phyloP scores from a whole-genome alignment of 2,329 filamentous ascomycete genomes.

The Scedosporium boydii region DNA sequence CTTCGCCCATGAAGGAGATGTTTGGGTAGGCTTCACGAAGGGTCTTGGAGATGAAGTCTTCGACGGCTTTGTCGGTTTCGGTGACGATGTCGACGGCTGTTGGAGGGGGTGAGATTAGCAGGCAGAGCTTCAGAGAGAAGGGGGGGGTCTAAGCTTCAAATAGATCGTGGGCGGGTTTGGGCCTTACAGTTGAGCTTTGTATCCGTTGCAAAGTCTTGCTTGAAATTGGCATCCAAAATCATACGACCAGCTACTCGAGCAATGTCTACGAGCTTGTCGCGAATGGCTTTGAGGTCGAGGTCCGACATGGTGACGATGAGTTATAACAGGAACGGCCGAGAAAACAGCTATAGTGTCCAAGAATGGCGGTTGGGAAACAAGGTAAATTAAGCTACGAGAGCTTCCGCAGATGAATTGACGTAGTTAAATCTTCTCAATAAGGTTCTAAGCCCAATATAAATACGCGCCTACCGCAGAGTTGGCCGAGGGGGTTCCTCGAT shows the following conservation, averaged over 20 bases:
- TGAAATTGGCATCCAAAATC: conserved; percentile 49
- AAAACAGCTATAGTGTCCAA: neutral
- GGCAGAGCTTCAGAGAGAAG: neutral
- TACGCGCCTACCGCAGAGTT: too few species aligned
- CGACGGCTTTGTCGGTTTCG: conserved; percentile 57
- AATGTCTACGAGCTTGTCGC: conserved; percentile 49
- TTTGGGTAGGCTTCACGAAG: conserved; percentile 43
- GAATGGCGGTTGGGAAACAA: neutral
- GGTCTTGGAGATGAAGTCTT: conserved; percentile 47
- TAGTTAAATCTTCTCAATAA: neutral
- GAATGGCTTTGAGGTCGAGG: conserved; percentile 51
- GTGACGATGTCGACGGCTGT: conserved; percentile 60
- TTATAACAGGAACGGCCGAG: neutral
- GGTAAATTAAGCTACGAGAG: neutral
- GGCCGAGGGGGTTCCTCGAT: too few species aligned
- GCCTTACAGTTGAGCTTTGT: conserved; percentile 57
- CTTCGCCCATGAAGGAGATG: conserved; percentile 63
- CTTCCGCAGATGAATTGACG: neutral
- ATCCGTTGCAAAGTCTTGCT: conserved; percentile 43
- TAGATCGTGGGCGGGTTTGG: neutral
- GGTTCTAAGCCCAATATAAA: neutral
- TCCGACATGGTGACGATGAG: conserved; percentile 34
- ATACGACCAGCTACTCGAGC: conserved; percentile 56
- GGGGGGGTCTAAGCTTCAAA: neutral
- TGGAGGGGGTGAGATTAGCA: conserved; percentile 3